phyloP scores from a whole-genome alignment of 1,284 basidiomycete species.

The Pascua sp. region DNA sequence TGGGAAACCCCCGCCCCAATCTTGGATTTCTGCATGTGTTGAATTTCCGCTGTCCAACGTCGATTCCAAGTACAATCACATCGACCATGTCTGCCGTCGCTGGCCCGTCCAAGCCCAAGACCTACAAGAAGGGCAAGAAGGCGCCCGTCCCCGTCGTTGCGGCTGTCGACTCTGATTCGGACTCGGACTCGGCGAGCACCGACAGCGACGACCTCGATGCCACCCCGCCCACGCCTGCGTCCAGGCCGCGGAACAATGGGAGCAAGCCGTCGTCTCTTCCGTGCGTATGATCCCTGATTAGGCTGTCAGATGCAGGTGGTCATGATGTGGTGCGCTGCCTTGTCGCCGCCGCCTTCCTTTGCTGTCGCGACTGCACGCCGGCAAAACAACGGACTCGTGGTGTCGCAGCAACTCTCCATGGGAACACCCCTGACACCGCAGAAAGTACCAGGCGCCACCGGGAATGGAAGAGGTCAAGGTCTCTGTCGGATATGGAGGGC shows the following conservation, averaged over 20 bases:
- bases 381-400: no score
- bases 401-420: background rate
- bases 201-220: conserved; percentile 5
- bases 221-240: background rate
- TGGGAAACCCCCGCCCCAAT: no score
- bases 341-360: no score
- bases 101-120: conserved; percentile 8
- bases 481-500: conserved; percentile 13
- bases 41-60: background rate
- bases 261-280: background rate
- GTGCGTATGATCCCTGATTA: background rate
- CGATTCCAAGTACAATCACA: background rate
- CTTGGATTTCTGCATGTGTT: no score
- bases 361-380: no score
- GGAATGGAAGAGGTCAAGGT: conserved; percentile 35
- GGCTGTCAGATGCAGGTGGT: background rate
- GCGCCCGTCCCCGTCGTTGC: background rate
- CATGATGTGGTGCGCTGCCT: no score
- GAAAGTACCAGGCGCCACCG: conserved; percentile 34
- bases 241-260: background rate
- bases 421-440: background rate
- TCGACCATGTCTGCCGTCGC: conserved; percentile 5
- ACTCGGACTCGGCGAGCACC: background rate
- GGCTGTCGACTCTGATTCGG: background rate
- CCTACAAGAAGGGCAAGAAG: background rate